Base-by-base conservation (phyloP, 306 rosid genomes). In the Phaseolus lunatus region DNA sequence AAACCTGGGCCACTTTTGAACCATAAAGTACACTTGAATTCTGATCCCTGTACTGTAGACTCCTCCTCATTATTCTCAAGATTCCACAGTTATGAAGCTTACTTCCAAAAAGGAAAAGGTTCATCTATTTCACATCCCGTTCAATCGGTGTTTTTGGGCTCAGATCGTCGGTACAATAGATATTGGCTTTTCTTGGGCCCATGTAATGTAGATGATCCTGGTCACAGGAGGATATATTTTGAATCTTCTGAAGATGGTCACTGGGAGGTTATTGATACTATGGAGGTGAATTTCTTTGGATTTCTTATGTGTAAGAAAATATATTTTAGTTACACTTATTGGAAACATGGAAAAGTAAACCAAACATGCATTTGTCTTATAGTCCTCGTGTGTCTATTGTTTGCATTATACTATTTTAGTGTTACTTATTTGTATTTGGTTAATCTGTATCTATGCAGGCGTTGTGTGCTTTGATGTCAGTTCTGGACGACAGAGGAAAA, bases 181-280 rank as follows among this genome's bases (percentile, higher is more conserved):
- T 95, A 95, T 76, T 95, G 99, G 99, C 97, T 95, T 85, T 95
- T 95, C 89, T 83, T 92, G 76, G 99, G 99, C 76, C 97, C 99
- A 75, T 95, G 97, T 75, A 84, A 80, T 81, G 86, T 58, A 53
- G 67, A 76, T 80, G 99, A 95, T 81, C 97, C 97, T 24, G 99
- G 99, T 79, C 99, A 95, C 73, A 82, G 92, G 87, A 92, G 99
- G 87, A 90, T 95, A 78, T 95, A 95, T 70, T 95, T 95, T 82
- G 99, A 95, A 85, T 95, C 97, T 77, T 95, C 97, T 10, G 97
- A 95, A 84, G 99, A 95, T 87, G 97, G 97, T 76, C 99, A 89
- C 77, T 95, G 99, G 99, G 89, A 91, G 83, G 92, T 95, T 86
- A 89, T 95, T 78, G 97, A 95, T 84, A 85, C 93, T 7, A 80